Evolutionary conservation across 106 monocot species (phyloP), one percentile per base, ranked within the genome.

Genomic region (Dendrobium chrysotoxum): DNA sequence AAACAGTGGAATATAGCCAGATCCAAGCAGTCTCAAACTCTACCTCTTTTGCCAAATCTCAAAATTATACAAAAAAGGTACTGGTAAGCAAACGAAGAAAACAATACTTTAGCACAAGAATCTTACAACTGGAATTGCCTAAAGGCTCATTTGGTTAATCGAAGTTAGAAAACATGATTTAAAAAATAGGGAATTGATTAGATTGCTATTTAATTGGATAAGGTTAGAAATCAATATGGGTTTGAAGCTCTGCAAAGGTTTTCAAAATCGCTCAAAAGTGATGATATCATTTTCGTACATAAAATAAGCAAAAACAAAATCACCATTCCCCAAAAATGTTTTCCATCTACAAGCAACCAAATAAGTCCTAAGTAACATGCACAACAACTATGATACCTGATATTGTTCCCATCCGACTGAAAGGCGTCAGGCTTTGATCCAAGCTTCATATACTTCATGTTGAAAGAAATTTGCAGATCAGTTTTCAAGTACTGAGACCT

Each of bases 391-490:
- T 7, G 38, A 72, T 77, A 95, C 95, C 93, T 93, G 81, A 82
- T 88, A 81, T 93, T 89, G 80, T 85, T 87, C 58, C 89, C 91
- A 30, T 93, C 93, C 13, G 89, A 81, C 77, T 92, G 95, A 79
- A 95, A 93, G 7, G 78, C 81, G 74, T 95, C 95, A 4, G 95
- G 93, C 79, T 95, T 95, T 1, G 93, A 95, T 77, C 95, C 95
- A 88, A 95, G 93, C 79, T 95, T 95, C 95, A 95, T 95, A 79
- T 93, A 93, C 95, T 95, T 95, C 95, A 95, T 95, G 64, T 7
- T 16, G 47, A 53, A 53, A 61, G 35, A 72, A 40, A n/a, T 65
- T n/a, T 20, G n/a, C 47, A n/a, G 31, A 66, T 50, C 83, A 44
- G 64, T 75, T 74, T 78, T 61, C 25, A 28, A 79, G 18, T 57